These are phyloP conservation scores for Fusarium sp. DNA, from an alignment of 2,329 filamentous ascomycete genomes.

Conservation along the genomic window DNA sequence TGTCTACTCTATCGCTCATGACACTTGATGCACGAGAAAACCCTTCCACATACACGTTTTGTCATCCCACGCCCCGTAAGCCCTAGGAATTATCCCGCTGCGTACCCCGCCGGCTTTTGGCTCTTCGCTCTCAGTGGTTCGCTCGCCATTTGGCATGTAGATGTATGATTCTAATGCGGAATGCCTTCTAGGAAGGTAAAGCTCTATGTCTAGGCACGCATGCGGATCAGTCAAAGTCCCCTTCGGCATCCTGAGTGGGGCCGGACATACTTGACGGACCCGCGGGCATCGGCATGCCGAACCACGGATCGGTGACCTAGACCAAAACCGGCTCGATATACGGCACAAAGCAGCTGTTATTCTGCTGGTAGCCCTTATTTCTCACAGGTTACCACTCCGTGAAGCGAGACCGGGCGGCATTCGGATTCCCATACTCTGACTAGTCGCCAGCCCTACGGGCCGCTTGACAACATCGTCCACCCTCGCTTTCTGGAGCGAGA, in stretches of 20 bases:
- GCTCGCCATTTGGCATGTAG: conserved; percentile 18
- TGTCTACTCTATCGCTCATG: conserved; percentile 12
- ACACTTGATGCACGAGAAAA: conserved; percentile 24
- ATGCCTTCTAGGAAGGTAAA: conserved; percentile 8
- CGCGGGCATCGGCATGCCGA: conserved; percentile 15
- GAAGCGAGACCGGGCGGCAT: conserved; percentile 65
- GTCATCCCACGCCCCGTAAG: conserved; percentile 46
- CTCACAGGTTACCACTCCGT: conserved; percentile 56
- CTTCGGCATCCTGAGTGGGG: conserved; percentile 8
- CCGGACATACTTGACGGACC: conserved; percentile 21
- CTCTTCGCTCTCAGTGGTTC: conserved; percentile 20
- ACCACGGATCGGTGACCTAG: conserved; percentile 21
- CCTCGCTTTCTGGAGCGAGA: conserved; percentile 85
- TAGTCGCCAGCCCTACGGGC: conserved; percentile 35
- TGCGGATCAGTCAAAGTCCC: conserved; percentile 10
- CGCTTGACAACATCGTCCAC: conserved; percentile 76
- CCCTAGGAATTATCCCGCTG: conserved; percentile 42
- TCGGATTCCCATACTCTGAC: conserved; percentile 64
- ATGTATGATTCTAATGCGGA: conserved; percentile 17
- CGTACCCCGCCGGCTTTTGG: conserved; percentile 29
- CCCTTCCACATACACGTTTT: conserved; percentile 16
- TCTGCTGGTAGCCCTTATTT: not conserved
- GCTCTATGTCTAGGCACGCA: conserved; percentile 2
- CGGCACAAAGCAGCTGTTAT: not conserved
- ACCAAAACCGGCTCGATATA: not conserved